phyloP scores from a whole-genome alignment of 169 alveolate species.

The Theileria sp. region DNA sequence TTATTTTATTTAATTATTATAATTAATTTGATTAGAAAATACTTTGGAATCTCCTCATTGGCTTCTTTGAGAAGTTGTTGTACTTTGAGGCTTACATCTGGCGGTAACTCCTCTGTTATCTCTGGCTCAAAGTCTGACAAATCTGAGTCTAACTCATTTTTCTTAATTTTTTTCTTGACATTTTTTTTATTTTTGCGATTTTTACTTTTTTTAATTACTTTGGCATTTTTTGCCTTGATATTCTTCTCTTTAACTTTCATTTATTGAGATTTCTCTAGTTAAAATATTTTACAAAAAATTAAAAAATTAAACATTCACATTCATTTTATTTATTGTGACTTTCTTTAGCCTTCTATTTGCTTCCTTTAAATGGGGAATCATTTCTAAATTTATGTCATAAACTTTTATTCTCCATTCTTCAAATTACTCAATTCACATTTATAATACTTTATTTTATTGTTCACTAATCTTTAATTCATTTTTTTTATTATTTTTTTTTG shows the following conservation, averaged over 20 bases:
- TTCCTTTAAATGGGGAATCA: constrained; percentile 3
- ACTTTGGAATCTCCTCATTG: constrained; percentile 43
- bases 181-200: background rate
- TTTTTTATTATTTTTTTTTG: background rate
- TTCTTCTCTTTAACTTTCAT: constrained; percentile 8
- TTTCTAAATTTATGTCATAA: background rate
- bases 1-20: no score
- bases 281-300: background rate
- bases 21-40: constrained; percentile 24
- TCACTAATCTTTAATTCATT: background rate
- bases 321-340: background rate
- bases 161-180: constrained; percentile 10
- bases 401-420: background rate
- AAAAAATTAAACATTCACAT: background rate
- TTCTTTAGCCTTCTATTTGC: background rate
- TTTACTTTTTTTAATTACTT: constrained; percentile 18
- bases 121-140: constrained; percentile 64
- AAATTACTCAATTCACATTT: background rate
- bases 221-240: constrained; percentile 22
- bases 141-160: constrained; percentile 40
- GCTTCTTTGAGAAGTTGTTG: constrained; percentile 46
- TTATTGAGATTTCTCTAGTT: background rate
- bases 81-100: constrained; percentile 33
- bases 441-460: background rate
- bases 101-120: constrained; percentile 59